Evolutionary conservation across 2,329 filamentous ascomycete genomes (phyloP).

Genomic region (Trichoderma sp.): DNA sequence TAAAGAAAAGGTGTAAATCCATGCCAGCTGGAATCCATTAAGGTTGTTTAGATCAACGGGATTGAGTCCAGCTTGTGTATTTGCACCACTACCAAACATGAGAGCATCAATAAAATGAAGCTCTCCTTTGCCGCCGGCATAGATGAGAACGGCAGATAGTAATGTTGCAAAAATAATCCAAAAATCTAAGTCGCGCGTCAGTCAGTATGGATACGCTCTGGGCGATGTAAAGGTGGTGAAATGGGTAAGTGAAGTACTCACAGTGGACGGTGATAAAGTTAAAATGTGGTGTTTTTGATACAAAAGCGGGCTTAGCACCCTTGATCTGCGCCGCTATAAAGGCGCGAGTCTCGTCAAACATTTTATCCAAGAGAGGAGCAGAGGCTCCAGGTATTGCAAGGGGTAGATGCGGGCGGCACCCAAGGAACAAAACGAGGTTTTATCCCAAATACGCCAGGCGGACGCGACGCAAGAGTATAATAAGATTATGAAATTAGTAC

Average conservation of each 20-base stretch:
- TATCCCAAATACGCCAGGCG: neutral
- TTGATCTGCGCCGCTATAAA: constrained; percentile 43
- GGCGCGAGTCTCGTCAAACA: constrained; percentile 35
- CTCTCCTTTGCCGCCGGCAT: constrained; percentile 52
- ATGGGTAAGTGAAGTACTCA: constrained; percentile 41
- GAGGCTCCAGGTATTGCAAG: neutral
- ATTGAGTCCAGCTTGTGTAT: constrained; percentile 92
- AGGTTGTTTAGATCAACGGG: constrained; percentile 67
- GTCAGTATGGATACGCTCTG: constrained; percentile 22
- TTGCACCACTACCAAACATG: constrained; percentile 79
- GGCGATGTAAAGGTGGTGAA: neutral
- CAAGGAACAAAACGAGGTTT: neutral
- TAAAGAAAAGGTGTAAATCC: constrained; percentile 69
- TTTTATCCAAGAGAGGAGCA: constrained; percentile 21
- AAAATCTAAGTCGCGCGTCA: constrained; percentile 52
- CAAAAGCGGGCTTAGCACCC: constrained; percentile 54
- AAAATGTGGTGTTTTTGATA: constrained; percentile 63
- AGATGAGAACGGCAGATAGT: constrained; percentile 74
- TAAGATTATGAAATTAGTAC: neutral
- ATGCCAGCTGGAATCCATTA: constrained; percentile 69
- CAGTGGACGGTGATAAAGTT: constrained; percentile 82
- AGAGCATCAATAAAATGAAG: constrained; percentile 82
- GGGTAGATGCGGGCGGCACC: no score
- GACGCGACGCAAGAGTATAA: neutral
- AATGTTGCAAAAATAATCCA: constrained; percentile 76